Conservation (phyloP, 805 yeast genomes). For the Wickerhamomyces hampshirensis region DNA sequence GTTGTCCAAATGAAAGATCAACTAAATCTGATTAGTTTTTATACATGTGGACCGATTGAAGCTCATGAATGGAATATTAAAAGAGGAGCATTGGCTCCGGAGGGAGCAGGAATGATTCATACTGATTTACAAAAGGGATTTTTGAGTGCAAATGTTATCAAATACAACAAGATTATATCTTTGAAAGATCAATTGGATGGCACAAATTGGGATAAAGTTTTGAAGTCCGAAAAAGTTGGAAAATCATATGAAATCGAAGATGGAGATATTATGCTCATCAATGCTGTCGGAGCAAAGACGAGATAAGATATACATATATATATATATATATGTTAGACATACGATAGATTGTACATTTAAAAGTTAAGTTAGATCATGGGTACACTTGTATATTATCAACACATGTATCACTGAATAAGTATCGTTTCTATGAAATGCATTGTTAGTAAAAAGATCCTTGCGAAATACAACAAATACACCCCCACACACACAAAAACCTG, state of each 20-base stretch:
- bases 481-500: background rate
- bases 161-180: slow-evolving; percentile 51
- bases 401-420: background rate
- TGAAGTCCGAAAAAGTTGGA: slow-evolving; percentile 48
- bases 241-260: slow-evolving; percentile 77
- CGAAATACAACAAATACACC: background rate
- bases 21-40: slow-evolving; percentile 72
- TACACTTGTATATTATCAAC: background rate
- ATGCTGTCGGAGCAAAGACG: slow-evolving; percentile 62
- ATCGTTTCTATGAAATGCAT: no score
- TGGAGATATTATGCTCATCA: slow-evolving; percentile 75
- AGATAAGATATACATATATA: slow-evolving; percentile 16
- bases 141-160: slow-evolving; percentile 70
- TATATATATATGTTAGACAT: background rate
- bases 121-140: slow-evolving; percentile 80
- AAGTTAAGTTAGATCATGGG: background rate
- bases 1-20: slow-evolving; percentile 62
- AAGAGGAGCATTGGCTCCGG: slow-evolving; percentile 71
- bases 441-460: slow-evolving; percentile 1
- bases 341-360: background rate
- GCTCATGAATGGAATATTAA: slow-evolving; percentile 88
- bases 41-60: slow-evolving; percentile 83
- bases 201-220: slow-evolving; percentile 28
- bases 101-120: slow-evolving; percentile 89
- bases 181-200: slow-evolving; percentile 11